Percentiles rank a stretch among this genome's conserved stretches.
Evolutionary conservation across 2,329 filamentous ascomycete species (phyloP).

Genomic region (Ambrosiella xylebori): DNA sequence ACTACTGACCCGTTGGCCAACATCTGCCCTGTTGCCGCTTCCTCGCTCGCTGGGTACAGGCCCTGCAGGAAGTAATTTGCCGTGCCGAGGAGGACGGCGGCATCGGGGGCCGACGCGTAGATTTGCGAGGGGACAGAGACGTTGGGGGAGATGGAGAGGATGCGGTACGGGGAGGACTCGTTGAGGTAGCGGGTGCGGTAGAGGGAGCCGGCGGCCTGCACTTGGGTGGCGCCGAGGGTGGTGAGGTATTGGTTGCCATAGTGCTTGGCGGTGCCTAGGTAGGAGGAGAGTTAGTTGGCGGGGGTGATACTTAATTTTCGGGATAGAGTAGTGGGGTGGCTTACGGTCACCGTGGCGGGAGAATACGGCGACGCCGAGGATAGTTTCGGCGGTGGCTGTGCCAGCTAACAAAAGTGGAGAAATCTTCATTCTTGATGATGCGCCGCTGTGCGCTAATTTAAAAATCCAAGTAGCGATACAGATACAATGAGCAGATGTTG

Average conservation of each 20-base stretch:
- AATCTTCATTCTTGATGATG: not conserved
- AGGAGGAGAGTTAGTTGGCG: not conserved
- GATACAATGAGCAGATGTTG: not conserved
- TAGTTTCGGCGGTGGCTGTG: conserved; percentile 18
- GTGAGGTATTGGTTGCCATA: conserved; percentile 20
- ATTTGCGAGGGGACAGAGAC: conserved; percentile 20
- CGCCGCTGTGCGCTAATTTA: not conserved
- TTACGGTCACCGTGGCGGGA: conserved; percentile 21
- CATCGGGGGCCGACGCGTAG: conserved; percentile 20
- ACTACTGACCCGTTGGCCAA: conserved; percentile 20
- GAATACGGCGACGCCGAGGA: conserved; percentile 21
- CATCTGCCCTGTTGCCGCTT: conserved; percentile 17
- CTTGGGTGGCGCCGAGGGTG: conserved; percentile 21
- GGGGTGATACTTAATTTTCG: not conserved
- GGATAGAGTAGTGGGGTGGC: conserved; percentile 8
- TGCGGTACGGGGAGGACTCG: conserved; percentile 17
- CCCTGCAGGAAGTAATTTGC: conserved; percentile 23
- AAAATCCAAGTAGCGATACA: not conserved
- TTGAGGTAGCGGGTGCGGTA: conserved; percentile 15
- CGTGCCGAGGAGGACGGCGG: conserved; percentile 20
- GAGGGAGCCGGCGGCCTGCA: conserved; percentile 17
- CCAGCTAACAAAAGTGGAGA: conserved; percentile 8
- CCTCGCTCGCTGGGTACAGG: conserved; percentile 20
- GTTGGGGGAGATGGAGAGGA: conserved; percentile 21
- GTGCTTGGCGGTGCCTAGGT: conserved; percentile 21